A percentile compares a stretch with the other conserved stretches of the same genome.
These are phyloP conservation scores for Saccharomyces eubayanus DNA, from an alignment of 805 yeast genomes.

Conservation along the genomic window DNA sequence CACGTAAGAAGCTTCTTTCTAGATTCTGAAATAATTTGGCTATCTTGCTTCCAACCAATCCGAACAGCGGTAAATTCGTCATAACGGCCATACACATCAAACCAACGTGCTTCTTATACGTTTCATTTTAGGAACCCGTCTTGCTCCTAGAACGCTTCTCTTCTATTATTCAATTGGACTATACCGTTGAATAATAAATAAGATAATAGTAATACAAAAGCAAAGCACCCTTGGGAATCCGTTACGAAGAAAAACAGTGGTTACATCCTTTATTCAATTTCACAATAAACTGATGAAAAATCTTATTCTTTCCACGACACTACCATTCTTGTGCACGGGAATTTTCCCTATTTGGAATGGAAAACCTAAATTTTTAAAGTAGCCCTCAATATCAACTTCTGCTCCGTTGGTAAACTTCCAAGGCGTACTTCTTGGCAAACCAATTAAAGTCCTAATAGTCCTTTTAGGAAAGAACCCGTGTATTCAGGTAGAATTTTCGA, in stretches of 20 bases:
- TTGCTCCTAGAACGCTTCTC: background rate
- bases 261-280: slow-evolving; percentile 48
- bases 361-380: slow-evolving; percentile 41
- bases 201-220: slow-evolving; percentile 70
- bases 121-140: background rate
- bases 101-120: background rate
- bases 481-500: slow-evolving; percentile 76
- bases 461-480: slow-evolving; percentile 92
- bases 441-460: slow-evolving; percentile 75
- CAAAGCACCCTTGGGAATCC: slow-evolving; percentile 95
- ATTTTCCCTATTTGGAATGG: slow-evolving; percentile 67
- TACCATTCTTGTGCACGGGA: slow-evolving; percentile 91
- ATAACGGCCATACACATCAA: slow-evolving; percentile 79
- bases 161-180: slow-evolving; percentile 29
- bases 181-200: slow-evolving; percentile 55
- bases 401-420: slow-evolving; percentile 85
- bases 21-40: slow-evolving; percentile 84
- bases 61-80: slow-evolving; percentile 87
- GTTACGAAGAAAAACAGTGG: slow-evolving; percentile 73
- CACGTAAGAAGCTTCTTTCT: slow-evolving; percentile 78
- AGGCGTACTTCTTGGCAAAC: slow-evolving; percentile 95
- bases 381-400: slow-evolving; percentile 61
- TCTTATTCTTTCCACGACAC: slow-evolving; percentile 78
- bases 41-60: slow-evolving; percentile 72
- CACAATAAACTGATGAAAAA: slow-evolving; percentile 61